Base-by-base conservation (phyloP, 352 stramenopile genomes). In the Phytophthora tentaculata region DNA sequence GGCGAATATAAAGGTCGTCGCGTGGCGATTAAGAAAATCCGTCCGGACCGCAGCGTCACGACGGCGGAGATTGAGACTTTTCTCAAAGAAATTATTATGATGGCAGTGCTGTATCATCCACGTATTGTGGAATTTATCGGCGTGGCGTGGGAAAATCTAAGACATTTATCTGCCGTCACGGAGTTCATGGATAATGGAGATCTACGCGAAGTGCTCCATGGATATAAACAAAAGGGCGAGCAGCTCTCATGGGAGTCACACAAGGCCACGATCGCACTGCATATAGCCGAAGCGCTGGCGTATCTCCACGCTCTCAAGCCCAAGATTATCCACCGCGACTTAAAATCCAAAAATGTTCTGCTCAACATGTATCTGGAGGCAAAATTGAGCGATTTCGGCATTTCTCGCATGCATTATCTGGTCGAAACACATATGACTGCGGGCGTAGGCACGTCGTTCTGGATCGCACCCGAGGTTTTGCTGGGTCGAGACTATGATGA, bases 361-460 rank as follows among this genome's bases (percentile, higher is more conserved):
- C 65, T 89, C 6, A 89, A 84, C 59, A 64, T 62, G 35, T 67
- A 86, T 17, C 55, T 88, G 20, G 70, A 88, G 28, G 81, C 81
- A 2, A 92, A 92, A 39, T 56, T 92, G 44, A 92, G 74, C 41
- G 84, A 92, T 66, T 92, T 92, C 68, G 81, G 81, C 7, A 72
- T 84, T 23, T 83, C 76, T 20, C 73, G 79, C 4, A 61, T 76
- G 41, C 69, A 65, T 22, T 66, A 76, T 55, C 53, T 64, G 17
- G 58, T 78, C 14, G 52, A 81, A 29, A 81, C 65, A 24, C 73
- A 81, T 14, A 80, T 80, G 73, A 81, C 73, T 13, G 73, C 70
- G 2, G 65, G 69, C 13, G 69, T 80, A 17, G 73, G 73, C 1
- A 80, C 73, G 48, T 74, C 69, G 0, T 77, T 77, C 53, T 80